Base-by-base conservation (phyloP, 257 asterid species). In the Nicotiana knightiana region DNA sequence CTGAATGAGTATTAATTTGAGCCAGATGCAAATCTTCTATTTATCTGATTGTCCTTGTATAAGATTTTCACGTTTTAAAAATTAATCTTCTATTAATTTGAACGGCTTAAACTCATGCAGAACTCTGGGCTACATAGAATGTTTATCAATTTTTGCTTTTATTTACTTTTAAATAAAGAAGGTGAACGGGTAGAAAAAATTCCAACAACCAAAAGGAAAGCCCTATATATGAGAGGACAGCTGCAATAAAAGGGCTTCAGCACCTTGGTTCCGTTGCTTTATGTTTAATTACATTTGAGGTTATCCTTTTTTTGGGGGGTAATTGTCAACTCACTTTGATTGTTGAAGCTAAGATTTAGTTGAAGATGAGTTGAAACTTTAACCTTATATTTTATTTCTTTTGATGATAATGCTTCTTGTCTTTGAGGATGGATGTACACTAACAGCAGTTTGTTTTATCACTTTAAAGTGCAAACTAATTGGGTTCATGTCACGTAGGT, bases 401-500 rank as follows among this genome's bases (percentile, higher is more conserved):
- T 75, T 26, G 17, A 75, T 28, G 80, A 75, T 75, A 6, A 24
- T 13, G 9, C 16, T 73, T 24, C 62, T 48, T 26, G 8, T 26
- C 62, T 7, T 48, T 3, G 39, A 26, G 26, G 62, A 21, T 26
- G 79, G 62, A 24, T 46, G 79, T 43, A 5, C 32, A 48, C 0
- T 26, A 73, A 48, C 79, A 26, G n/a, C 53, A 24, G 79, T 73
- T 73, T 26, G 24, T 73, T 70, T 48, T 26, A 26, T 26, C 10
- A 3, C 26, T 46, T 9, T 51, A 26, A 77, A 65, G 17, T 43
- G 28, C 57, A 48, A 37, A 64, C 85, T 85, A 67, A 73, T 35
- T 76, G 76, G 80, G 66, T 43, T 68, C 77, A 46, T 67, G 59
- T 83, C 12, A 11, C 43, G 57, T 79, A 95, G 98, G 85, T 95